Conservation (phyloP, 352 stramenopile genomes). For the Pythium aquatile region DNA sequence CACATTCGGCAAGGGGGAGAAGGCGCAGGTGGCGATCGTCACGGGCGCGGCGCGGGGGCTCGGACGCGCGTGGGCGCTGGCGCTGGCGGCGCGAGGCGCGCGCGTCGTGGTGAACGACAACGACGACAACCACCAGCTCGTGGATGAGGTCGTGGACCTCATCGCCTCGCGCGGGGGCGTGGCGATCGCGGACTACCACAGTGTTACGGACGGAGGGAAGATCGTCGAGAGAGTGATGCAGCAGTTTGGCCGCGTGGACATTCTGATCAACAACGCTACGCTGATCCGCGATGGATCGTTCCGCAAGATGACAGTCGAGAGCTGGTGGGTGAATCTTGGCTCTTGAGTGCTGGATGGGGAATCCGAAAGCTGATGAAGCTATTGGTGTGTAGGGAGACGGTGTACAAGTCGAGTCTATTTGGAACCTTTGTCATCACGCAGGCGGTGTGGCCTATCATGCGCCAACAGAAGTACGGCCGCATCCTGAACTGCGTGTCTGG, state of each 20-base stretch:
- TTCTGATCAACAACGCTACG: constrained; percentile 78
- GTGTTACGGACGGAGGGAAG: constrained; percentile 42
- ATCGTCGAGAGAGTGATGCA: constrained; percentile 49
- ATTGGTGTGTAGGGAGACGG: constrained; percentile 39
- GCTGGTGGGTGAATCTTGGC: constrained; percentile 37
- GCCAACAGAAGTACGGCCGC: constrained; percentile 64
- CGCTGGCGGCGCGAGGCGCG: constrained; percentile 44
- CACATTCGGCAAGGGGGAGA: constrained; percentile 41
- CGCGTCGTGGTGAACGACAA: constrained; percentile 71
- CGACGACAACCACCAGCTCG: constrained; percentile 43
- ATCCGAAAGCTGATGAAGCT: background rate
- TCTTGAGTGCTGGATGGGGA: background rate
- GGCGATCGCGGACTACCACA: constrained; percentile 50
- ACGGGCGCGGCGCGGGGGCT: constrained; percentile 54
- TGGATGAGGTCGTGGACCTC: constrained; percentile 40
- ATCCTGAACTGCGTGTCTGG: constrained; percentile 73
- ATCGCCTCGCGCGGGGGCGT: constrained; percentile 42
- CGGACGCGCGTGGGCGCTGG: constrained; percentile 48
- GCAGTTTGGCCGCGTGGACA: constrained; percentile 54
- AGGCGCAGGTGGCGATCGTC: constrained; percentile 63
- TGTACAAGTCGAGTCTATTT: constrained; percentile 58
- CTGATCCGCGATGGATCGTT: constrained; percentile 74
- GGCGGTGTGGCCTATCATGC: constrained; percentile 70
- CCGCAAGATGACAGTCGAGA: constrained; percentile 63
- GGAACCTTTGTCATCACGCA: constrained; percentile 64